Evolutionary conservation across 345 rosid genomes (phyloP).

Genomic region (Physaria fendleri): DNA sequence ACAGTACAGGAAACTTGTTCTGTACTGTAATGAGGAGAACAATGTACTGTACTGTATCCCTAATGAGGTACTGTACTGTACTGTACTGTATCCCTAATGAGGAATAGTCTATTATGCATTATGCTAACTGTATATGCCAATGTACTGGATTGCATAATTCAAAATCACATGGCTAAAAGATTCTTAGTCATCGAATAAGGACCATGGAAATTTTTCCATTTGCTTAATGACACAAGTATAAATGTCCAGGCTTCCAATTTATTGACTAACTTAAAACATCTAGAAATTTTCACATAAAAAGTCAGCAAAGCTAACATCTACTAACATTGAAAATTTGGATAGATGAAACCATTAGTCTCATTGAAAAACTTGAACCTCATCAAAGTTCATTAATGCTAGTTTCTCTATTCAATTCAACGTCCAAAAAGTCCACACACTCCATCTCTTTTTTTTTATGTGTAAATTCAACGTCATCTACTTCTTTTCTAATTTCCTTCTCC

Average conservation of each 20-base stretch:
- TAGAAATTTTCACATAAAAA: not conserved
- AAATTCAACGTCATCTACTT: too few species aligned
- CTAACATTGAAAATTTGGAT: conserved; percentile 7
- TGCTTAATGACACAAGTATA: not conserved
- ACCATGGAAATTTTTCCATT: not conserved
- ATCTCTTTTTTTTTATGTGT: too few species aligned
- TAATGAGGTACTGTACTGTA: too few species aligned
- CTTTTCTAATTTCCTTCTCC: too few species aligned
- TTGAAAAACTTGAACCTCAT: not conserved
- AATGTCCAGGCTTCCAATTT: not conserved
- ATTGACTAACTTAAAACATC: conserved; percentile 17
- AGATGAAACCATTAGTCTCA: not conserved
- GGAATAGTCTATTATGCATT: too few species aligned
- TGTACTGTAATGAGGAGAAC: too few species aligned
- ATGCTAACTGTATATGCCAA: not conserved
- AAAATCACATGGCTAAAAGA: too few species aligned
- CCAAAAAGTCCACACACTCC: conserved; percentile 10
- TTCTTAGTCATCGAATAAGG: not conserved
- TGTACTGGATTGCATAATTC: not conserved
- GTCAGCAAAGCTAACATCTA: conserved; percentile 6
- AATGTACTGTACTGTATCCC: too few species aligned
- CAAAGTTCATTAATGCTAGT: not conserved
- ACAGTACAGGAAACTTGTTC: too few species aligned
- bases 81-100: too few species aligned
- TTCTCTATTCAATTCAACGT: not conserved